These are phyloP conservation scores for Mycena amicta DNA, from an alignment of 768 basidiomycete species.

Conservation along the genomic window DNA sequence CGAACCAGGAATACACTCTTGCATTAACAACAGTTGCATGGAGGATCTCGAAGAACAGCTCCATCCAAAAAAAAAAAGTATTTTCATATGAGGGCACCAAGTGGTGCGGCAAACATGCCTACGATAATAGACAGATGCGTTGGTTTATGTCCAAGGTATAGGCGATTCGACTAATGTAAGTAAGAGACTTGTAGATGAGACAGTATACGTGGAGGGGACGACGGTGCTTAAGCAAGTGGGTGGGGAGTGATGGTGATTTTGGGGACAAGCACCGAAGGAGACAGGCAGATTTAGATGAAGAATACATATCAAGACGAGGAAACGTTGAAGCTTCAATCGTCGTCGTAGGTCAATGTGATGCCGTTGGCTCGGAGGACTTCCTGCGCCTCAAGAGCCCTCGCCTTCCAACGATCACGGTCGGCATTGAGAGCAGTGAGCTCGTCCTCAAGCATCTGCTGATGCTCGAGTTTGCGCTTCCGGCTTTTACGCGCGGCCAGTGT, in stretches of 20 bases:
- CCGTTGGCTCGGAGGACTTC: slow-evolving; percentile 9
- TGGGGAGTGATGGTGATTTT: slow-evolving; percentile 14
- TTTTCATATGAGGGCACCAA: background rate
- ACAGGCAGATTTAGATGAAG: background rate
- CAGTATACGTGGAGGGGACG: slow-evolving; percentile 19
- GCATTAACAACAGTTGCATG: no score
- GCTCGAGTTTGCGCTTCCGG: slow-evolving; percentile 66
- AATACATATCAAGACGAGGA: background rate
- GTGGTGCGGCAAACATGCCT: background rate
- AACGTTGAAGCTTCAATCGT: slow-evolving; percentile 10
- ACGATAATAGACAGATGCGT: background rate
- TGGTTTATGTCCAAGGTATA: background rate
- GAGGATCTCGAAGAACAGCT: no score
- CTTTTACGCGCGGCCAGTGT: slow-evolving; percentile 69
- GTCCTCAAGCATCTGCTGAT: slow-evolving; percentile 57
- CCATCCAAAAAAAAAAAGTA: background rate
- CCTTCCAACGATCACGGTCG: slow-evolving; percentile 10
- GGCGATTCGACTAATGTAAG: background rate
- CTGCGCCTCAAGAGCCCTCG: slow-evolving; percentile 11
- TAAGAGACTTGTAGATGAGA: background rate
- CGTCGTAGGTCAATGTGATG: slow-evolving; percentile 5
- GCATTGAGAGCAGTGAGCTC: slow-evolving; percentile 29
- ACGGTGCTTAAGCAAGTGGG: slow-evolving; percentile 26
- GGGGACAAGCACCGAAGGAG: slow-evolving; percentile 21
- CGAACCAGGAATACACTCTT: no score